Base-by-base conservation (phyloP, 495 filamentous ascomycete genomes). In the Neurospora discreta region DNA sequence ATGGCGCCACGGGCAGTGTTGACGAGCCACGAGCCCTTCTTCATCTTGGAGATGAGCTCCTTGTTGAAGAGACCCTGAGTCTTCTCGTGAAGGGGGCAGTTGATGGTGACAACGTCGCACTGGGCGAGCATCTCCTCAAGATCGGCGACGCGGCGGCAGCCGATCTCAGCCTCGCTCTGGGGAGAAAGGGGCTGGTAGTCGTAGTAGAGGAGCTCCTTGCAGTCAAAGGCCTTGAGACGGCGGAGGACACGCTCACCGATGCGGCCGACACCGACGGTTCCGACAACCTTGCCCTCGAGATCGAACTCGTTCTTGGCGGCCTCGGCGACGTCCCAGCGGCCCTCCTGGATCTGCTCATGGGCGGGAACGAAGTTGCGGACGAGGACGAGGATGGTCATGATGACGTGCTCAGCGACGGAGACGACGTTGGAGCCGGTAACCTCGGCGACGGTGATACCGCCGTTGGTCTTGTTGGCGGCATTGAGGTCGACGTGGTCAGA, bases 31-130 rank as follows among this genome's bases (percentile, higher is more conserved):
- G 92, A 90, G 75, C 92, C 91, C 79, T 90, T 90, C 93, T 99
- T 99, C 95, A 99, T 99, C 92, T 98, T 98, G 77, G 91, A 87
- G 78, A 99, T 97, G 73, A 99, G 88, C n/a, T 98, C 93, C 91
- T 98, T 98, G 89, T 98, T 97, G 87, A 99, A 99, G 76, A 99
- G 81, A 74, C 95, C 95, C 40, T 88, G 86, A 65, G 95, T 99
- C 88, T 95, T 96, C 87, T 98, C 95, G 85, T 99, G 95, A 74
- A 99, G 89, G 73, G 95, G 95, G 89, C 95, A 98, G 89, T 99
- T 99, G 84, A 99, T 98, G 78, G 95, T 99, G 78, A 99, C 95
- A 52, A 99, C 92, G 76, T 99, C 95, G 83, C 94, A 98, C 88
- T 98, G 94, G 70, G 87, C 87, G 71, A 99, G 84, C 90, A 99